Evolutionary conservation across 2,329 filamentous ascomycete genomes (phyloP).

Genomic region (Geosmithia flava): DNA sequence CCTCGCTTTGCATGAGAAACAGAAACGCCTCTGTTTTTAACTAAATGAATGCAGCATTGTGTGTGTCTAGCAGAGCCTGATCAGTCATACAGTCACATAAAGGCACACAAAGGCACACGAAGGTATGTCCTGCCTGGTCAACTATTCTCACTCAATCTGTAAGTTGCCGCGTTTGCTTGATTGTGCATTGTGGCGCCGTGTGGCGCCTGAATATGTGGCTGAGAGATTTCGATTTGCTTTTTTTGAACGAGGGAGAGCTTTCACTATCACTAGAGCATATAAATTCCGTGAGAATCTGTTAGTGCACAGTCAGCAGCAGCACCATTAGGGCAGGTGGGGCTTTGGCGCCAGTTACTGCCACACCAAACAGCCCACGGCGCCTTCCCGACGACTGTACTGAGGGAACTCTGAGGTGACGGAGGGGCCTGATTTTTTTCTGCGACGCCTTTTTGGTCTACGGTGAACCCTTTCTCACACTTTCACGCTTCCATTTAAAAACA

Average conservation of each 20-base stretch:
- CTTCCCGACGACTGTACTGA: neutral
- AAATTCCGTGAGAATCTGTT: neutral
- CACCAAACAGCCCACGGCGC: neutral
- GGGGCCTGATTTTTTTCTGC: conserved; percentile 2
- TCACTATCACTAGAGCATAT: neutral
- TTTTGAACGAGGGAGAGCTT: neutral
- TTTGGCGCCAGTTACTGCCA: neutral
- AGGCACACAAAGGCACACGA: too few species aligned
- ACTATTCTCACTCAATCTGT: too few species aligned
- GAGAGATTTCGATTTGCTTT: too few species aligned
- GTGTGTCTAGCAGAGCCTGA: too few species aligned
- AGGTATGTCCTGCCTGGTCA: too few species aligned
- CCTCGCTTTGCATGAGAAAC: too few species aligned
- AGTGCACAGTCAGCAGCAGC: neutral
- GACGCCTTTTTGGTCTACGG: neutral
- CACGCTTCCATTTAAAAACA: neutral
- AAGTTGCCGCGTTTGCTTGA: too few species aligned
- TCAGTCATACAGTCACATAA: too few species aligned
- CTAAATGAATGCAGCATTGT: too few species aligned
- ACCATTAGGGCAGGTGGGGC: neutral
- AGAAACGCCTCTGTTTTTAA: too few species aligned
- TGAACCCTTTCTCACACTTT: neutral
- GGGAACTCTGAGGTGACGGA: neutral
- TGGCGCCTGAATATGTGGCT: too few species aligned
- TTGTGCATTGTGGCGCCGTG: too few species aligned